Conservation (phyloP, 2,329 filamentous ascomycete genomes). For the Hymenoscyphus linearis region DNA sequence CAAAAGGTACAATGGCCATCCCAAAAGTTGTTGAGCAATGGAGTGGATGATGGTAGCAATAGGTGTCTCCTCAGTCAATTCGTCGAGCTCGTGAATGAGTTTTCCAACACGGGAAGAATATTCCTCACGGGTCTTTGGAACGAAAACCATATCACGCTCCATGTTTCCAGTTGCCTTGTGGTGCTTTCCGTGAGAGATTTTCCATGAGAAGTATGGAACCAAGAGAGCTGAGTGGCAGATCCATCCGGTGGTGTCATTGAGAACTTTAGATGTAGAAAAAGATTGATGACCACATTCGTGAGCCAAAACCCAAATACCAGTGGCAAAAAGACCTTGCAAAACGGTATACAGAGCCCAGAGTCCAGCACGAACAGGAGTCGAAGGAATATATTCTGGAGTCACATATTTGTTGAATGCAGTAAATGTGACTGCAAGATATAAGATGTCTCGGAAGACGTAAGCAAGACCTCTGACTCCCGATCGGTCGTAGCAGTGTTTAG, state of each 20-base stretch:
- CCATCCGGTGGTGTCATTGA: constrained; percentile 94
- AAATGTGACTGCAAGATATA: constrained; percentile 70
- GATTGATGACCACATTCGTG: constrained; percentile 98
- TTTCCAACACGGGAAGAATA: constrained; percentile 72
- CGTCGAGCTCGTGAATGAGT: constrained; percentile 73
- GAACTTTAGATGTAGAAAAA: constrained; percentile 83
- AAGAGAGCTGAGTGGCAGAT: constrained; percentile 81
- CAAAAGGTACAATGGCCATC: constrained; percentile 89
- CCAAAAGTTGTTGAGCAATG: constrained; percentile 78
- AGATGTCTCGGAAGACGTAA: constrained; percentile 81
- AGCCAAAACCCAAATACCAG: constrained; percentile 91
- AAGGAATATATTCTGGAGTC: constrained; percentile 77
- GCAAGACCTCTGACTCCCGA: constrained; percentile 67
- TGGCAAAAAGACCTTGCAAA: constrained; percentile 87
- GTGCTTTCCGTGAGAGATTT: constrained; percentile 98
- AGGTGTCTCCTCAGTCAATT: constrained; percentile 93
- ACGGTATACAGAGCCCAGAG: constrained; percentile 63
- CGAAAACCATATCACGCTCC: constrained; percentile 97
- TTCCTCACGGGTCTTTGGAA: constrained; percentile 84
- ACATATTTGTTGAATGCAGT: constrained; percentile 84
- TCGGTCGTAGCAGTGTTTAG: constrained; percentile 93
- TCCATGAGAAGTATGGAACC: constrained; percentile 99
- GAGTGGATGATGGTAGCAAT: constrained; percentile 71
- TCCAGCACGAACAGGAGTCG: constrained; percentile 56
- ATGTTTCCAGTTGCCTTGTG: constrained; percentile 98